Base-by-base conservation (phyloP, 441 rosid genomes). In the Adansonia gregorii region DNA sequence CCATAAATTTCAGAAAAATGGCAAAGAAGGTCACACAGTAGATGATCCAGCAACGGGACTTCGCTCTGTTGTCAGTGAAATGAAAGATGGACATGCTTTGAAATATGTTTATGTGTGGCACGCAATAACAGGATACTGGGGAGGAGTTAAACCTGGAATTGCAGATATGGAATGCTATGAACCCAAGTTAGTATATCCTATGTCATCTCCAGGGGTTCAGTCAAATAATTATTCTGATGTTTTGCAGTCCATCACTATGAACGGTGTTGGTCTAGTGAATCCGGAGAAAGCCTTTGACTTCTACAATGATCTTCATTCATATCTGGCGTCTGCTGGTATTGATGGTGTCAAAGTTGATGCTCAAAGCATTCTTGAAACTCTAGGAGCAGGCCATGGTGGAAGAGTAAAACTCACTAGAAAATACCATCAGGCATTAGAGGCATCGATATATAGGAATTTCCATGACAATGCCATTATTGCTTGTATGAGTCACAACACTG, bases 101-200 rank as follows among this genome's bases (percentile, higher is more conserved):
- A 89, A 87, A 86, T 90, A 90, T 66, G 89, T 80, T 12, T 91
- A 87, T 76, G 89, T 86, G 15, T 91, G 95, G 90, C 95, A 89
- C 20, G 93, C 95, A 0, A 87, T 89, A 78, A 88, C 92, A 6
- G 93, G 95, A 61, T 91, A 88, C 77, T 88, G 95, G 95, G 93
- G 91, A 27, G 95, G 93, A 17, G 88, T 88, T 46, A 76, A 77
- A 71, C 89, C 90, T 8, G 87, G 85, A 27, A 81, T 78, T 19
- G 24, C 70, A 9, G 92, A 80, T 79, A 88, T 89, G 92, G 88
- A 86, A 51, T 88, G 83, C 64, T 91, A 91, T 48, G 90, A 84
- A 54, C 85, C 93, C 3, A 79, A 82, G 85, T 60, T 91, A 73
- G 64, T 81, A 1, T 85, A 80, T 76, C 92, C 93, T 4, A 73